Evolutionary conservation across 331 rosid genomes (phyloP).

Genomic region (Malus hybrid): DNA sequence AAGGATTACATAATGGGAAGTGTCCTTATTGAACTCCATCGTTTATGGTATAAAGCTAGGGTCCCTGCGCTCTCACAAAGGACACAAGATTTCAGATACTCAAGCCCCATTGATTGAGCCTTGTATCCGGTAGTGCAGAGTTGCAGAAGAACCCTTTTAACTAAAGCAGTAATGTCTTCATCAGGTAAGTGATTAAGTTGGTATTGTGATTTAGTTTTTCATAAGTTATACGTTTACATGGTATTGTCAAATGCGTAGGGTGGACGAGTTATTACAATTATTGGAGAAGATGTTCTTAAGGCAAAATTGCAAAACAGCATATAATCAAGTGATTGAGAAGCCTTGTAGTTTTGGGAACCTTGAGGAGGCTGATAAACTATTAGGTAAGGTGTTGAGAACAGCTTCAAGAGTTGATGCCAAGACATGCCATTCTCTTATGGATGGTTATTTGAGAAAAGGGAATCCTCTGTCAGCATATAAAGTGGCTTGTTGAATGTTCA

Average conservation of each 20-base stretch:
- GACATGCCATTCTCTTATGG: slow-evolving; percentile 74
- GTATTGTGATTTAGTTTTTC: too few relatives aligned
- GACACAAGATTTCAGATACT: too few relatives aligned
- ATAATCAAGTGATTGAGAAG: slow-evolving; percentile 82
- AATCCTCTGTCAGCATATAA: slow-evolving; percentile 58
- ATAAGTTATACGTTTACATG: too few relatives aligned
- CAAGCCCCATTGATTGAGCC: too few relatives aligned
- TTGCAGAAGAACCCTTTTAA: too few relatives aligned
- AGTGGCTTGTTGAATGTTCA: slow-evolving; percentile 83
- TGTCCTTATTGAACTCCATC: too few relatives aligned
- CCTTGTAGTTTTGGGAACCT: slow-evolving; percentile 65
- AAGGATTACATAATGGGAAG: too few relatives aligned
- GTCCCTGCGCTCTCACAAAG: too few relatives aligned
- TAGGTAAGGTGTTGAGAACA: slow-evolving; percentile 75
- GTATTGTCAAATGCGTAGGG: slow-evolving; percentile 39
- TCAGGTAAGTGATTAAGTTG: too few relatives aligned
- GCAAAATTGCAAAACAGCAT: slow-evolving; percentile 44
- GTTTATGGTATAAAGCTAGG: background rate
- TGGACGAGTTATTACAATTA: slow-evolving; percentile 59
- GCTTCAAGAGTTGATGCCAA: slow-evolving; percentile 74
- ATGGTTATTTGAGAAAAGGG: slow-evolving; percentile 56
- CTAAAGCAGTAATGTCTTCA: too few relatives aligned
- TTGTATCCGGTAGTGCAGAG: too few relatives aligned
- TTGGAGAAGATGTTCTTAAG: slow-evolving; percentile 63
- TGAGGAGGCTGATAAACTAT: slow-evolving; percentile 70